Evolutionary conservation across 306 rosid species (phyloP), one percentile per base, ranked within the genome.

Genomic region (Macrotyloma uniflorum): DNA sequence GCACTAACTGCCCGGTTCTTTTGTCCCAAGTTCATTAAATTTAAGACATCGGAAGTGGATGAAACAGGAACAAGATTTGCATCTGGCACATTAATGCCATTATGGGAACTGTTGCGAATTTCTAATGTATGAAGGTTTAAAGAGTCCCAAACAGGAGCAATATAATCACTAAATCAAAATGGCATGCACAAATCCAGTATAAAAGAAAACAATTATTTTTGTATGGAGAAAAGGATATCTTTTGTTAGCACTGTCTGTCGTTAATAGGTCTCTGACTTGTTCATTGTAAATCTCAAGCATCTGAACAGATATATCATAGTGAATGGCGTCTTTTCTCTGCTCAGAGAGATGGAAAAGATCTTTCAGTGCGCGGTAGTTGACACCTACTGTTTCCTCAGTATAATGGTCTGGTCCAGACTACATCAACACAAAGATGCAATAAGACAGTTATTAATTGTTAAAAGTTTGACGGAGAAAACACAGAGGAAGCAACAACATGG

Each of bases 11-110:
- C 89, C 19, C 97, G 92, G 77, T 94, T 94, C 82, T 74, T 92
- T 20, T 87, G 97, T 68, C 98, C 97, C 72, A 87, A 79, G 83
- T 89, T 84, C 98, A 94, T 92, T 88, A 94, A 81, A 79, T 77
- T 51, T 76, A 92, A 76, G 69, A 92, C 97, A 78, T 94, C 97
- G 2, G 90, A 74, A 57, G 97, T 87, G 28, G 95, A 85, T 53
- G 96, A 87, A 58, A 92, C 98, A 1, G 93, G 91, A 75, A 94
- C 87, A 43, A 87, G 89, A 80, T 83, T 88, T 45, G 98, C 98
- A 11, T 92, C 97, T 14, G 97, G 98, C 76, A 94, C 97, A 35
- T 94, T 94, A 65, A 94, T 92, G 53, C 97, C 97, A 24, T 87
- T 92, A 49, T 83, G 89, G 72, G 97, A 84, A 74, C 92, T 88